Base-by-base conservation (phyloP, 768 basidiomycete species). In the Pleurotus sapidus region DNA sequence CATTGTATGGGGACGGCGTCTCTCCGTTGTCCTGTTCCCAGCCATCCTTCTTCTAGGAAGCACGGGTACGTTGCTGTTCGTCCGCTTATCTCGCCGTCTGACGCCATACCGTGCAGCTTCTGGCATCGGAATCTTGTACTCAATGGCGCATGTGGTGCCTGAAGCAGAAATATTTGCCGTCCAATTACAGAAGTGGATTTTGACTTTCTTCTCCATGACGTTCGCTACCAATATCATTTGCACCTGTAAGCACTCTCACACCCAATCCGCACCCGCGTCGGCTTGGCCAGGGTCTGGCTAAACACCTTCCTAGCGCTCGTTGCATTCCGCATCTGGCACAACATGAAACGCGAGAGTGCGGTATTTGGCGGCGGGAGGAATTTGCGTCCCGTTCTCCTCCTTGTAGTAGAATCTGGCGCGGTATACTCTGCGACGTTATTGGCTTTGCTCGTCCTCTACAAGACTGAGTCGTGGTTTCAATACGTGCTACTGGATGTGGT, bases 161-260 rank as follows among this genome's bases (percentile, higher is more conserved):
- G 61, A 68, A 37, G 66, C 68, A 23, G 61, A 68, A 43, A 65
- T 76, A 17, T 75, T 77, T 58, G 64, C 66, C 4, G 50, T 54
- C 17, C 39, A 72, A 46, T 66, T 74, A n/a, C 62, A 65, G n/a
- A 58, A 65, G 27, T 75, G 76, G 74, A 76, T 76, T 49, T 57
- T 70, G 7, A 65, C 72, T 1, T 77, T 76, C 65, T 75, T 76
- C 57, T 68, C 68, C 2, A 59, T 72, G 46, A 74, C 74, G 4
- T 68, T 75, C 17, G 60, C 67, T 3, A 75, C 72, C 4, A 76
- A 75, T 62, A 61, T 74, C 39, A 65, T 68, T 45, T 77, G 74
- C 51, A 74, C 73, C 15, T 46, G 72, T 72, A 49, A 46, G 69
- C 30, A 34, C 30, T 34, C 30, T 34, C 30, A 34, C 30, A 34